A percentile compares a stretch with the other conserved stretches of the same genome.
phyloP scores from a whole-genome alignment of 257 asterid species.

The Nicotiana benthamiana region DNA sequence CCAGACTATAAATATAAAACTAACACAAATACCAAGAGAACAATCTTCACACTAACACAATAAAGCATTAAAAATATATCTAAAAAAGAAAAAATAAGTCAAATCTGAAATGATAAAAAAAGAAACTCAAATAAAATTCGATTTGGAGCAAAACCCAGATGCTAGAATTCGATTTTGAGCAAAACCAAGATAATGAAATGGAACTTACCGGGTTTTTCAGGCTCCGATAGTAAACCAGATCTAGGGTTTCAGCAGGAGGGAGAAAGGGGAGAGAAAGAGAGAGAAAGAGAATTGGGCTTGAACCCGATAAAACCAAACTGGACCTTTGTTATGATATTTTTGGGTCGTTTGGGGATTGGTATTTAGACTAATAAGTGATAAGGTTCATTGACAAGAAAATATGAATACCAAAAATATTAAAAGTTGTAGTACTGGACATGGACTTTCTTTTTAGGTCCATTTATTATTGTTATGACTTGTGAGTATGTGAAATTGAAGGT shows the following conservation, averaged over 20 bases:
- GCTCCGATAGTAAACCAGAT: slow-evolving; percentile 30
- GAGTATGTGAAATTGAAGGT: background rate
- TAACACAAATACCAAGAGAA: background rate
- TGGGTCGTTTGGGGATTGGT: background rate
- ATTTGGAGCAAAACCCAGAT: background rate
- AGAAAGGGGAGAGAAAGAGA: slow-evolving; percentile 20
- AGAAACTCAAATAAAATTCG: background rate
- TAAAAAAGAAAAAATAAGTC: background rate
- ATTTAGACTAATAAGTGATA: background rate
- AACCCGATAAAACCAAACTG: slow-evolving; percentile 34
- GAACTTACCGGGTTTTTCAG: slow-evolving; percentile 15
- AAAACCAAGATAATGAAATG: slow-evolving; percentile 6
- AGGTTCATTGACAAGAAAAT: too few relatives aligned
- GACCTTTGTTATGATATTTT: slow-evolving; percentile 26
- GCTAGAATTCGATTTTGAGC: background rate
- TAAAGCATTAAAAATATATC: background rate
- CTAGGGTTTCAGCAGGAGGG: slow-evolving; percentile 51
- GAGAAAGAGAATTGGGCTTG: slow-evolving; percentile 65
- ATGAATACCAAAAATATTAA: background rate
- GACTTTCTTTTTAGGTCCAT: background rate
- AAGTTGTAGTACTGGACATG: background rate
- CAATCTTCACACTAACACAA: background rate
- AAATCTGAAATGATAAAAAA: background rate
- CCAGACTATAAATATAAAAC: background rate
- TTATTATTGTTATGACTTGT: background rate